These are phyloP conservation scores for Allium sativum DNA, from an alignment of 106 monocot genomes.

Conservation along the genomic window DNA sequence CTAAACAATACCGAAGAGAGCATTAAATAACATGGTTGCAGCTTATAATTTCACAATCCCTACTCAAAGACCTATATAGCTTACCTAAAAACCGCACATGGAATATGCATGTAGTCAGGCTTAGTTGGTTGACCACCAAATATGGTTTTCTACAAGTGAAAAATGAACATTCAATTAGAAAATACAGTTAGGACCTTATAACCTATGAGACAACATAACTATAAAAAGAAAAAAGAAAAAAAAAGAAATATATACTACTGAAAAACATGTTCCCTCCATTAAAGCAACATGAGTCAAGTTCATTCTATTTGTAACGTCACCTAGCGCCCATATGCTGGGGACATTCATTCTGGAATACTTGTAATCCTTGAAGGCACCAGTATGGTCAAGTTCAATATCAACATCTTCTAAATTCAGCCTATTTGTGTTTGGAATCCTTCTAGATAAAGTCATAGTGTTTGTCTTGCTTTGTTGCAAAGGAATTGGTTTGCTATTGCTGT, in stretches of 20 bases:
- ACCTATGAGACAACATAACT: not conserved
- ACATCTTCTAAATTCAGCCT: slow-evolving; percentile 85
- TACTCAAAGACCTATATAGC: too few species aligned
- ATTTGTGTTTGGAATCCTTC: slow-evolving; percentile 75
- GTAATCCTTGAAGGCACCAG: slow-evolving; percentile 90
- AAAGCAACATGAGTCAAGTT: slow-evolving; percentile 98
- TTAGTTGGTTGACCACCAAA: slow-evolving; percentile 92
- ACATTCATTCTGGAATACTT: slow-evolving; percentile 75
- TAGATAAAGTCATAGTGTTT: too few species aligned
- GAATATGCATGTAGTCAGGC: slow-evolving; percentile 66
- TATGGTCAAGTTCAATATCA: slow-evolving; percentile 81
- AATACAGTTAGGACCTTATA: not conserved
- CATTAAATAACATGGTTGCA: too few species aligned
- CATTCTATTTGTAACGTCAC: slow-evolving; percentile 97
- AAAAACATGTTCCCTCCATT: slow-evolving; percentile 93
- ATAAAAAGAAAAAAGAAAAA: slow-evolving; percentile 11
- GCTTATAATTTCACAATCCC: too few species aligned
- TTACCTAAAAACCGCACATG: slow-evolving; percentile 96
- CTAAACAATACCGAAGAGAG: too few species aligned
- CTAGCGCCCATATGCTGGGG: slow-evolving; percentile 96
- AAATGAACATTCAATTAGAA: slow-evolving; percentile 9
- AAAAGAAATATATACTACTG: too few species aligned
- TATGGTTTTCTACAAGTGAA: slow-evolving; percentile 82
- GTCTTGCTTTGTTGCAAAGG: too few species aligned
- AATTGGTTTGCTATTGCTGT: too few species aligned